phyloP scores from a whole-genome alignment of 2,329 filamentous ascomycete genomes.

The Thelonectria blattea region DNA sequence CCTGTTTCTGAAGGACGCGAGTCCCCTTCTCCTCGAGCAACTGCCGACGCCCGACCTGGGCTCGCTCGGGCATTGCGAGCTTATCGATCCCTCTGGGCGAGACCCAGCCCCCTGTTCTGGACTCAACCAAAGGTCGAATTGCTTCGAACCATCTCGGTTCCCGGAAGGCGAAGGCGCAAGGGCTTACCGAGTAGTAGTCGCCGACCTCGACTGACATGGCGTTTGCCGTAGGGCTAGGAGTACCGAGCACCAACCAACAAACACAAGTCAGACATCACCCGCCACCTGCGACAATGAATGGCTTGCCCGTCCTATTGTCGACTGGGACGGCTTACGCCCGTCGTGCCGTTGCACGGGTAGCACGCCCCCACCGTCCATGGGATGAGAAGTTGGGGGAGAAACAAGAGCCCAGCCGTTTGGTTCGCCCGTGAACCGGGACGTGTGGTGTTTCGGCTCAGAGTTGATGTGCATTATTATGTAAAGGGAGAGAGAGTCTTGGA shows the following conservation, averaged over 20 bases:
- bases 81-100: slow-evolving; percentile 24
- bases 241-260: slow-evolving; percentile 4
- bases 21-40: neutral
- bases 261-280: slow-evolving; percentile 5
- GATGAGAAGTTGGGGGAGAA: slow-evolving; percentile 20
- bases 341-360: slow-evolving; percentile 32
- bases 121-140: slow-evolving; percentile 6
- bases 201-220: slow-evolving; percentile 5
- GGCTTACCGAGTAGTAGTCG: neutral
- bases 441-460: slow-evolving; percentile 12
- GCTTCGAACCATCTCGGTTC: slow-evolving; percentile 8
- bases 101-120: slow-evolving; percentile 1
- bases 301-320: slow-evolving; percentile 5
- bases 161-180: slow-evolving; percentile 10
- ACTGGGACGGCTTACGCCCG: slow-evolving; percentile 32
- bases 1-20: neutral
- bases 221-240: slow-evolving; percentile 2
- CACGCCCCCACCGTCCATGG: slow-evolving; percentile 27
- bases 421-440: slow-evolving; percentile 22
- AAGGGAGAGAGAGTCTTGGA: slow-evolving; percentile 5
- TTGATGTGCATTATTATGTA: slow-evolving; percentile 4
- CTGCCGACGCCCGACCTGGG: slow-evolving; percentile 2
- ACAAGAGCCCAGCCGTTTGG: slow-evolving; percentile 34
- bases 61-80: slow-evolving; percentile 17
- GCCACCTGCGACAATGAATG: slow-evolving; percentile 7